A percentile compares a stretch with the other conserved stretches of the same genome.
phyloP scores from a whole-genome alignment of 2,329 filamentous ascomycete genomes.

The Penicillium thymicola region DNA sequence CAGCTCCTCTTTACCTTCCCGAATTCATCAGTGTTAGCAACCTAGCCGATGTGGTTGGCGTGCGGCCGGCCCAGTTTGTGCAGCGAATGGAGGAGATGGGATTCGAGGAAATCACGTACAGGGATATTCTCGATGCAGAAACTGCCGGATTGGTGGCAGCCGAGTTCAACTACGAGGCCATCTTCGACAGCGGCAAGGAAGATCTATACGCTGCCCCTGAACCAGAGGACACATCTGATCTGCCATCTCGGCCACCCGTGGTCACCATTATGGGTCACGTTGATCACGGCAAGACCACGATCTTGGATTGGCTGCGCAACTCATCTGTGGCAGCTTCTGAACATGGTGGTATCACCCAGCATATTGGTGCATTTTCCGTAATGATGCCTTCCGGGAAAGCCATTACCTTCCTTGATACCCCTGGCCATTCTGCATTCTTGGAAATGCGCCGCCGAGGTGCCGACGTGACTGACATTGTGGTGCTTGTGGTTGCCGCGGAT shows the following conservation, averaged over 20 bases:
- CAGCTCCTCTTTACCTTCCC: slow-evolving; percentile 70
- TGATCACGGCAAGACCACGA: slow-evolving; percentile 96
- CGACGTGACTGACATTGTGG: slow-evolving; percentile 93
- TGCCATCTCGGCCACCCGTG: slow-evolving; percentile 80
- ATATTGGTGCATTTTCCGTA: slow-evolving; percentile 96
- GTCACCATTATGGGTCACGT: slow-evolving; percentile 99
- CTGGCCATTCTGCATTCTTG: slow-evolving; percentile 91
- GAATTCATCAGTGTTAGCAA: slow-evolving; percentile 89
- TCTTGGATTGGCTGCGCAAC: slow-evolving; percentile 88
- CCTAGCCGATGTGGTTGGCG: slow-evolving; percentile 69
- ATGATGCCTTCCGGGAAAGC: slow-evolving; percentile 78
- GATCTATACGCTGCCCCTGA: slow-evolving; percentile 71
- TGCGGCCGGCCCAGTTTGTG: slow-evolving; percentile 69
- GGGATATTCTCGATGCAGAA: slow-evolving; percentile 86
- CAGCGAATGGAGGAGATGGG: slow-evolving; percentile 76
- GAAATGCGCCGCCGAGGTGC: slow-evolving; percentile 95
- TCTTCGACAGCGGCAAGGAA: slow-evolving; percentile 62
- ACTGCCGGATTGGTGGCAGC: slow-evolving; percentile 85
- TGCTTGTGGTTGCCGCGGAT: slow-evolving; percentile 92
- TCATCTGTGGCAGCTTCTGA: slow-evolving; percentile 88
- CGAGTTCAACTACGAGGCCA: slow-evolving; percentile 89
- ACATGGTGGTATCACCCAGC: slow-evolving; percentile 95
- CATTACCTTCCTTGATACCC: slow-evolving; percentile 96
- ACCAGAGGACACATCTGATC: slow-evolving; percentile 62
- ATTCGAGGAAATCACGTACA: slow-evolving; percentile 78